A percentile compares a stretch with the other conserved stretches of the same genome.
These are phyloP conservation scores for Hypoxylon fragiforme DNA, from an alignment of 495 filamentous ascomycete species.

Conservation along the genomic window DNA sequence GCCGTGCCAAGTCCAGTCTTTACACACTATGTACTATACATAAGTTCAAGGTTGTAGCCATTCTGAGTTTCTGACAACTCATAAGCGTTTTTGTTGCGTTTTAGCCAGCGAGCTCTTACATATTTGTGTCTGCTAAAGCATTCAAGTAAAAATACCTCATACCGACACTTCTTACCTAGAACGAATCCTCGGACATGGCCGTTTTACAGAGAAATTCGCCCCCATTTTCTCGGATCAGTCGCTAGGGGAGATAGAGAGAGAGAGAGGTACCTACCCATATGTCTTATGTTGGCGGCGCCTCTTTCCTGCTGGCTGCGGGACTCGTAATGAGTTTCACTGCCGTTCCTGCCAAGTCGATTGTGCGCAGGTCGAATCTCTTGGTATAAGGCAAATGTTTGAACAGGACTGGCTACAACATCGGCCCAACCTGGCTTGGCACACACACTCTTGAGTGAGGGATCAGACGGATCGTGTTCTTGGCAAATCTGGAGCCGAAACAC, in stretches of 20 bases:
- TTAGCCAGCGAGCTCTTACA: slow-evolving; percentile 6
- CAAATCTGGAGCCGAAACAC: slow-evolving; percentile 17
- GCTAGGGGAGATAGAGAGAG: not conserved
- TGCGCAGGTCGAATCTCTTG: slow-evolving; percentile 41
- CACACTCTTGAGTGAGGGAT: slow-evolving; percentile 4
- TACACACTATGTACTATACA: not conserved
- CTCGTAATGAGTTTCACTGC: slow-evolving; percentile 34
- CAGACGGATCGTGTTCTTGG: slow-evolving; percentile 23
- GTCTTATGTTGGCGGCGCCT: not conserved
- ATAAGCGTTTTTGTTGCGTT: too few relatives aligned
- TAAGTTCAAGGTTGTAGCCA: not conserved
- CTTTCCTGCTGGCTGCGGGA: slow-evolving; percentile 7
- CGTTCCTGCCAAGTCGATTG: slow-evolving; percentile 45
- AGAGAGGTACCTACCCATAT: not conserved
- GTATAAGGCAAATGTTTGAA: slow-evolving; percentile 22
- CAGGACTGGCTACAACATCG: slow-evolving; percentile 36
- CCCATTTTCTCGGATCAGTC: not conserved
- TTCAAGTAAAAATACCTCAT: slow-evolving; percentile 27
- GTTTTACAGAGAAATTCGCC: not conserved
- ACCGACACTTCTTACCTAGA: slow-evolving; percentile 19
- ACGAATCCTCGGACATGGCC: slow-evolving; percentile 1
- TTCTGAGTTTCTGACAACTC: slow-evolving; percentile 10
- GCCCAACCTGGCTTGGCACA: slow-evolving; percentile 37
- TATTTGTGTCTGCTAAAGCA: slow-evolving; percentile 12
- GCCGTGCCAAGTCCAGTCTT: slow-evolving; percentile 14